A percentile compares a stretch with the other conserved stretches of the same genome.
These are phyloP conservation scores for Vigna nakashimae DNA, from an alignment of 306 rosid species.

Conservation along the genomic window DNA sequence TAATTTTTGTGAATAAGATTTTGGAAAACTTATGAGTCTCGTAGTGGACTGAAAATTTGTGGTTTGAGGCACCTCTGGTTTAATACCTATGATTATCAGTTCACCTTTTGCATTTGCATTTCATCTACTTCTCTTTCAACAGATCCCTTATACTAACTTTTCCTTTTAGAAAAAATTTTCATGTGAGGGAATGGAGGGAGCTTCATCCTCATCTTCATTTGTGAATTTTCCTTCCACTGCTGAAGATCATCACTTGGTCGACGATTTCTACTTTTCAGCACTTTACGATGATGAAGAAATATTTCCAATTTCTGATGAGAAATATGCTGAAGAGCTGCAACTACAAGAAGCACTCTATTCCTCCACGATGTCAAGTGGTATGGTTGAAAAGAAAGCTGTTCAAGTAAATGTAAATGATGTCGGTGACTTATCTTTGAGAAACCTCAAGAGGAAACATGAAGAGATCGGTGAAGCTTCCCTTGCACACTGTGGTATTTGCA, in stretches of 20 bases:
- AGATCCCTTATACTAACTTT: no score
- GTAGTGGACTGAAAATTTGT: no score
- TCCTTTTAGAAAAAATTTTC: no score
- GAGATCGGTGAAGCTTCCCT: slow-evolving; percentile 41
- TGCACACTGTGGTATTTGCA: slow-evolving; percentile 60
- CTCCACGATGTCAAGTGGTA: slow-evolving; percentile 36
- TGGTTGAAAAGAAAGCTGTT: background rate
- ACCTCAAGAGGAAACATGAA: slow-evolving; percentile 12
- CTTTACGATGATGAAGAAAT: background rate
- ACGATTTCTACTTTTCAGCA: background rate
- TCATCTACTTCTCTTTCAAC: no score
- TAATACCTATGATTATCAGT: no score
- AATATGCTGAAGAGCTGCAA: slow-evolving; percentile 60
- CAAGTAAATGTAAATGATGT: background rate
- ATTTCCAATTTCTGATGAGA: slow-evolving; percentile 49
- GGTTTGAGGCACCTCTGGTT: no score
- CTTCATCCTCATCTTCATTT: slow-evolving; percentile 10
- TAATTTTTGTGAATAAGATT: no score
- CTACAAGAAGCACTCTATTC: slow-evolving; percentile 70
- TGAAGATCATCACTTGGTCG: background rate
- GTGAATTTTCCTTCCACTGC: background rate
- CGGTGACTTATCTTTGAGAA: background rate
- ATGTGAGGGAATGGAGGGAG: slow-evolving; percentile 11
- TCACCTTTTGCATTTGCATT: no score
- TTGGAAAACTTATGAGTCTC: no score